Base-by-base conservation (phyloP, 371 early-diverging fungal genomes). In the Coemansia sp. region DNA sequence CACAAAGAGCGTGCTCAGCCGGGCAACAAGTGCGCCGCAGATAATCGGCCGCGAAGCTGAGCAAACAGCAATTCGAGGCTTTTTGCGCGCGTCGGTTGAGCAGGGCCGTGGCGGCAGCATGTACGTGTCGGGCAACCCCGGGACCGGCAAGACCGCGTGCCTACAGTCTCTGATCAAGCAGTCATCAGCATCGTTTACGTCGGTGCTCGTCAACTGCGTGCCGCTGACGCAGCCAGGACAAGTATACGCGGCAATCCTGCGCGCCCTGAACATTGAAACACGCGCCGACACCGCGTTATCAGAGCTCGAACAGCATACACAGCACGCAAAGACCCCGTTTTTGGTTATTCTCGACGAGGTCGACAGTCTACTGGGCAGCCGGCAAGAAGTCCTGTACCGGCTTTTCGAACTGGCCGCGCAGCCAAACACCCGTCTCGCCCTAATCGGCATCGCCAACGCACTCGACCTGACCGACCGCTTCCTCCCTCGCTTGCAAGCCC, bases 371-470 rank as follows among this genome's bases (percentile, higher is more conserved):
- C 66, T 91, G 28, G 89, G 92, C 17, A 83, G 81, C 65, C 88
- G 92, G 62, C 91, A 92, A 70, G 90, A 91, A n/a, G 89, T 92
- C 1, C 80, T 96, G 12, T 94, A 96, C 78, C 86, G 89, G 24
- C 73, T 97, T n/a, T 96, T 96, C 78, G 92, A 91, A 70, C 63
- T 76, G 55, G 82, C 81, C 0, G 89, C 89, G 87, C 67, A 82
- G 32, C 83, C 86, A 3, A 67, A 80, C 6, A 90, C 93, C 40
- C 84, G 85, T 0, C 75, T 96, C 55, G 87, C 87, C 0, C 77
- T 97, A 44, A 88, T 97, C 53, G 97, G 97, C n/a, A 96, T 97
- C 64, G 93, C 97, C n/a, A 97, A 97, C 73, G 92, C 95, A 0
- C 79, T 97, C 36, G 93, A 96, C 70, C 81, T 97, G 70, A 93